Evolutionary conservation across 2,329 filamentous ascomycete genomes (phyloP), one percentile per base, ranked within the genome.

Genomic region (Cladobotryum protrusum): DNA sequence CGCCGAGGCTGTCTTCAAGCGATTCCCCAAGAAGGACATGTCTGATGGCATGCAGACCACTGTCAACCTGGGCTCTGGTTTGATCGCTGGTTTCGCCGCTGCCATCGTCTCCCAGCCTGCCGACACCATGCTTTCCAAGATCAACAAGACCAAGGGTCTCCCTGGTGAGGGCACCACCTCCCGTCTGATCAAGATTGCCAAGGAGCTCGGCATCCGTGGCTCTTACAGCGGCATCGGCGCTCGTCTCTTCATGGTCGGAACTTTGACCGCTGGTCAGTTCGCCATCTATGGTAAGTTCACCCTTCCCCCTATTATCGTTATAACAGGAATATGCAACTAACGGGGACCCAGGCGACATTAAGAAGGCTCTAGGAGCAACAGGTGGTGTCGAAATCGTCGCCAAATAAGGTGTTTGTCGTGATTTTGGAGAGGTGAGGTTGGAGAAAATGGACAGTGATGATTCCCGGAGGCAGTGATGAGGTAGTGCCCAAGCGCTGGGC

Each of bases 101-200:
- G 89, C 89, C 67, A 69, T 92, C 63, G 81, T 95, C 68, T 95
- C 89, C 56, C 89, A 95, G 77, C 89, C 89, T 62, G 89, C 89
- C 69, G 89, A 95, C 72, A 95, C 89, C 67, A 95, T 95, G 89
- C 84, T 95, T 58, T 87, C 82, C 75, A 93, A 92, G 83, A 93
- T 95, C 80, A 95, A 95, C 86, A 93, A 93, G 86, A 89, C 86
- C 74, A 84, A 89, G 78, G 89, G 87, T 74, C 77, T 83, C 54
- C 88, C 89, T 59, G 89, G 89, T 78, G 87, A 95, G 78, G 83
- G 89, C 65, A 93, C 87, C 63, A 81, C 81, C 67, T 79, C 76
- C 70, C 85, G 89, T 72, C 75, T 95, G 65, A 77, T 92, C 78
- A 93, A 93, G 85, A 95, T 95, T 65, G 87, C 75, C 61, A 86